Percentiles rank a stretch among this genome's conserved stretches.
These are phyloP conservation scores for Saccharum officinarum DNA, from an alignment of 176 grass and related monocot genomes.

Conservation along the genomic window DNA sequence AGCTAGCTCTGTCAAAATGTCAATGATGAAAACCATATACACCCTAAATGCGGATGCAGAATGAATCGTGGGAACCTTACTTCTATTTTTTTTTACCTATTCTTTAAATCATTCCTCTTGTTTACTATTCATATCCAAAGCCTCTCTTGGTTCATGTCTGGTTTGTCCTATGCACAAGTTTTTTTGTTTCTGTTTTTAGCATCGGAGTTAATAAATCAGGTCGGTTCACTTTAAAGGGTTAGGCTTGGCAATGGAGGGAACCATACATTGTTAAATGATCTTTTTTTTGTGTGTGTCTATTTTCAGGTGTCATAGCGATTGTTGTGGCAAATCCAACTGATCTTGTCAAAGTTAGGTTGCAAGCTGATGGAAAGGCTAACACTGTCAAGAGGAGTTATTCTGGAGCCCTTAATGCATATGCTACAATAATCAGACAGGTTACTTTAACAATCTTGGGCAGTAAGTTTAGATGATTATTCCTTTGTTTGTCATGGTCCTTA, in stretches of 20 bases:
- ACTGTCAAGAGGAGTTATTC: constrained; percentile 83
- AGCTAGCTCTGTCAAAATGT: not conserved
- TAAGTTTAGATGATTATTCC: constrained; percentile 24
- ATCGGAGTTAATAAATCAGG: not conserved
- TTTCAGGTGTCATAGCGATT: constrained; percentile 71
- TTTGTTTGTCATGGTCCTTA: constrained; percentile 6
- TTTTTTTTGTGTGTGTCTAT: not conserved
- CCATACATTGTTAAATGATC: not conserved
- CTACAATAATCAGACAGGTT: constrained; percentile 87
- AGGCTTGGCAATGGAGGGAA: not conserved
- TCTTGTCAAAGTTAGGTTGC: constrained; percentile 93
- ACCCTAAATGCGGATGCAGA: not conserved
- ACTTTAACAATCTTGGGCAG: not conserved
- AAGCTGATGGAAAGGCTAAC: constrained; percentile 82
- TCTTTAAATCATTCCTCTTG: not conserved
- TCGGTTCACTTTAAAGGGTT: not conserved
- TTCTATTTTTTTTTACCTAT: not conserved
- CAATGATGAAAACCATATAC: not conserved
- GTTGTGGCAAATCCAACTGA: constrained; percentile 87
- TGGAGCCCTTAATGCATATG: constrained; percentile 91
- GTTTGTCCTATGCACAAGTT: not conserved
- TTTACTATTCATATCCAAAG: not conserved
- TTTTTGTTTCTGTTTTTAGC: not conserved
- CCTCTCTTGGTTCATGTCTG: not conserved
- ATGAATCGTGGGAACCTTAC: not conserved